Evolutionary conservation across 306 rosid species (phyloP).

Genomic region (Vigna unguiculata): DNA sequence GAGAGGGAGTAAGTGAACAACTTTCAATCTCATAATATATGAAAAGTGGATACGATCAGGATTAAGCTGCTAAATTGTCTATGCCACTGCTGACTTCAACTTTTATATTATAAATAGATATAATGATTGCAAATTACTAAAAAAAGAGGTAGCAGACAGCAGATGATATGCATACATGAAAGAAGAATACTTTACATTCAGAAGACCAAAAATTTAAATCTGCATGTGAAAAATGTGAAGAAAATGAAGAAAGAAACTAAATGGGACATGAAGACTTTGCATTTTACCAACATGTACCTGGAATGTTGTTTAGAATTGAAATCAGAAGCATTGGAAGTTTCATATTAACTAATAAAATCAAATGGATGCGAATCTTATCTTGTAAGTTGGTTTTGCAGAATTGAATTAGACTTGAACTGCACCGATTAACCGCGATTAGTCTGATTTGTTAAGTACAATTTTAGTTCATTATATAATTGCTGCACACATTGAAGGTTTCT

Average conservation of each 20-base stretch:
- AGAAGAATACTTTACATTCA: slow-evolving; percentile 10
- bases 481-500: background rate
- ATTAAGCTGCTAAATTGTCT: slow-evolving; percentile 3
- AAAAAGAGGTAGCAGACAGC: background rate
- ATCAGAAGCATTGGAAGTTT: slow-evolving; percentile 32
- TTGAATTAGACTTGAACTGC: too few species aligned
- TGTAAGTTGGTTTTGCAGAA: too few species aligned
- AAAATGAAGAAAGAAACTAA: slow-evolving; percentile 33
- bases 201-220: slow-evolving; percentile 53
- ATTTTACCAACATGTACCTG: slow-evolving; percentile 56
- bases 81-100: background rate
- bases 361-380: too few species aligned
- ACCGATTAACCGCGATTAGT: too few species aligned
- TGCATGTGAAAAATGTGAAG: slow-evolving; percentile 54
- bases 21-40: background rate
- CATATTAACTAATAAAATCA: too few species aligned
- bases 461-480: background rate
- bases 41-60: background rate
- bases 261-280: slow-evolving; percentile 59
- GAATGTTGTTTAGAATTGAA: slow-evolving; percentile 51
- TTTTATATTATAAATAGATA: background rate
- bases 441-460: slow-evolving; percentile 8
- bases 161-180: background rate
- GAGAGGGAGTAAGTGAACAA: background rate
- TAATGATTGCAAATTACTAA: background rate